A percentile compares a stretch with the other conserved stretches of the same genome.
Evolutionary conservation across 306 rosid genomes (phyloP).

Genomic region (Astragalus glycyphyllos): DNA sequence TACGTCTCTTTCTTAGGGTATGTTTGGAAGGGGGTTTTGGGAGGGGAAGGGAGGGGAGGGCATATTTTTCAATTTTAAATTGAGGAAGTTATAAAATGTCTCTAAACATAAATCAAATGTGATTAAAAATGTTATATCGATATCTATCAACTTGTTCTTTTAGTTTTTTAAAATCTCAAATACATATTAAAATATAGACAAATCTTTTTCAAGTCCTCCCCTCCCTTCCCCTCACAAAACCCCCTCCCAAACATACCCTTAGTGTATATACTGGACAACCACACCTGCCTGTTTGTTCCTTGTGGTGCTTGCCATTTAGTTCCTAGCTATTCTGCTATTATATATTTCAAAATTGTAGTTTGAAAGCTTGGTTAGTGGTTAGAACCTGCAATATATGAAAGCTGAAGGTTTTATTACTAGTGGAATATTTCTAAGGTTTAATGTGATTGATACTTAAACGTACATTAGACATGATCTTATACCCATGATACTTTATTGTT

Average conservation of each 20-base stretch:
- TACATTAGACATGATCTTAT: slow-evolving; percentile 14
- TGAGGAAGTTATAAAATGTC: too few relatives aligned
- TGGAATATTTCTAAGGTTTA: slow-evolving; percentile 33
- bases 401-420: slow-evolving; percentile 21
- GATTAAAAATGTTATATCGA: too few relatives aligned
- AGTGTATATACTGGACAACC: slow-evolving; percentile 35
- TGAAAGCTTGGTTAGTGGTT: slow-evolving; percentile 29
- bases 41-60: too few relatives aligned
- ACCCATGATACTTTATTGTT: slow-evolving; percentile 44
- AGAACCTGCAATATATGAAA: slow-evolving; percentile 22
- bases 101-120: too few relatives aligned
- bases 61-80: too few relatives aligned
- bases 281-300: slow-evolving; percentile 34
- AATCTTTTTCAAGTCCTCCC: too few relatives aligned
- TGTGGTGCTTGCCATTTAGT: slow-evolving; percentile 32
- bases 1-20: slow-evolving; percentile 45
- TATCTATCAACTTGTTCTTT: too few relatives aligned
- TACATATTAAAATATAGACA: too few relatives aligned
- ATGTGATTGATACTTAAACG: slow-evolving; percentile 5
- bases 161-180: too few relatives aligned
- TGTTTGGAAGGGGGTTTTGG: too few relatives aligned
- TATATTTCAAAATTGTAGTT: slow-evolving; percentile 9
- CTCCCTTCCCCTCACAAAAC: too few relatives aligned
- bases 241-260: too few relatives aligned
- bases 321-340: slow-evolving; percentile 32